Evolutionary conservation across 768 basidiomycete species (phyloP).

Genomic region (Amanita subjunquillea): DNA sequence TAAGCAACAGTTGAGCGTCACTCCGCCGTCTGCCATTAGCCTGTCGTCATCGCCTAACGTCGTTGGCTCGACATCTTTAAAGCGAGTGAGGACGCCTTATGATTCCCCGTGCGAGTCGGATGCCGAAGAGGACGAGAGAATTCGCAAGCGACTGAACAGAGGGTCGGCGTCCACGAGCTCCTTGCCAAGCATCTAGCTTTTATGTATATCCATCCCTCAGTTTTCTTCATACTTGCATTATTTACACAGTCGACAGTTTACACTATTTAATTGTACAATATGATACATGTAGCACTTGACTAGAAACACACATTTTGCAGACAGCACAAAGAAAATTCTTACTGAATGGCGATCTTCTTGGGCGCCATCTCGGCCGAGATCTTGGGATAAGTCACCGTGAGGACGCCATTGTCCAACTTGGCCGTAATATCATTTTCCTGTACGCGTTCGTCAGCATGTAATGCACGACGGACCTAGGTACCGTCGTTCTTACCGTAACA

Average conservation of each 20-base stretch:
- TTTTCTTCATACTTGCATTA: background rate
- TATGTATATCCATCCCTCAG: too few species aligned
- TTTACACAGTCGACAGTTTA: too few species aligned
- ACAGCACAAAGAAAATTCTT: background rate
- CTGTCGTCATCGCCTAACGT: background rate
- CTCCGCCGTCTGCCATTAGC: background rate
- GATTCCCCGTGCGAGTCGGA: background rate
- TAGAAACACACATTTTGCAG: background rate
- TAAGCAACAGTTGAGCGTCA: background rate
- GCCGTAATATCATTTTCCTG: conserved; percentile 26
- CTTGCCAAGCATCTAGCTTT: background rate
- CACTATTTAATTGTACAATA: too few species aligned
- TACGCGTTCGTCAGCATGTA: background rate
- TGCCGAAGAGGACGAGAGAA: background rate
- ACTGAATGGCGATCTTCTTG: conserved; percentile 22
- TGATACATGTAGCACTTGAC: background rate
- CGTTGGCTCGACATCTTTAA: background rate
- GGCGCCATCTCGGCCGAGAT: conserved; percentile 22
- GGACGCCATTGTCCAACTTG: conserved; percentile 30
- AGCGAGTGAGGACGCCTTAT: background rate
- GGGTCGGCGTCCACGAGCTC: background rate
- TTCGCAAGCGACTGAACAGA: background rate
- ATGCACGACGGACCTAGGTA: too few species aligned
- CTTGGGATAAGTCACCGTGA: conserved; percentile 38
- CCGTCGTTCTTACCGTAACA: conserved; percentile 30